Evolutionary conservation across 2,329 filamentous ascomycete species (phyloP).

Genomic region (Acrocalymma vagum): DNA sequence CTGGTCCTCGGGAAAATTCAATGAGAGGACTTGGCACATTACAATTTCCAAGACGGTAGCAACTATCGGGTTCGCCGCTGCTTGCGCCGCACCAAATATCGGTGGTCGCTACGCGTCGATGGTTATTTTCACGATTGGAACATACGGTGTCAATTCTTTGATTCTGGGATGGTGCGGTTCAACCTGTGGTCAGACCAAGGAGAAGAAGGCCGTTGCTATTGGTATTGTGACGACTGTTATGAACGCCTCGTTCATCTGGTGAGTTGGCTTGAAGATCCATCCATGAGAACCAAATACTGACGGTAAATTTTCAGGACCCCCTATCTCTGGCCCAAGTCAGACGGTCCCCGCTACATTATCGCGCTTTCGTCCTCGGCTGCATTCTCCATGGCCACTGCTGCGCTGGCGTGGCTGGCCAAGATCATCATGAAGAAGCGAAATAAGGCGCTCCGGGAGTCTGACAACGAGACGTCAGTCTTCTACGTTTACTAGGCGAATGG

Average conservation of each 20-base stretch:
- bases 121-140: constrained; percentile 46
- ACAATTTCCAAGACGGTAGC: constrained; percentile 49
- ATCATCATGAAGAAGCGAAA: constrained; percentile 40
- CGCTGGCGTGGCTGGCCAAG: constrained; percentile 41
- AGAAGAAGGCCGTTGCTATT: constrained; percentile 56
- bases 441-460: constrained; percentile 37
- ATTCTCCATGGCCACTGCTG: constrained; percentile 40
- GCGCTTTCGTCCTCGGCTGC: constrained; percentile 40
- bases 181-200: constrained; percentile 54
- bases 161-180: constrained; percentile 56
- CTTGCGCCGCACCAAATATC: constrained; percentile 44
- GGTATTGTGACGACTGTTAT: constrained; percentile 55
- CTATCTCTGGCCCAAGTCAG: constrained; percentile 43
- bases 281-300: constrained; percentile 3
- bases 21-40: constrained; percentile 52
- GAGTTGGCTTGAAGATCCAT: not conserved
- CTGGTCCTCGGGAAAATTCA: constrained; percentile 47
- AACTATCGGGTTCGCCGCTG: constrained; percentile 49
- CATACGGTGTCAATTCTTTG: constrained; percentile 50
- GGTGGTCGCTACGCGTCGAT: constrained; percentile 42
- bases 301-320: constrained; percentile 32
- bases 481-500: constrained; percentile 45
- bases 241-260: constrained; percentile 53
- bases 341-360: constrained; percentile 39
- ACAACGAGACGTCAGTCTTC: constrained; percentile 34